phyloP scores from a whole-genome alignment of 805 yeast species.

The Kodamaea kakaduensis region DNA sequence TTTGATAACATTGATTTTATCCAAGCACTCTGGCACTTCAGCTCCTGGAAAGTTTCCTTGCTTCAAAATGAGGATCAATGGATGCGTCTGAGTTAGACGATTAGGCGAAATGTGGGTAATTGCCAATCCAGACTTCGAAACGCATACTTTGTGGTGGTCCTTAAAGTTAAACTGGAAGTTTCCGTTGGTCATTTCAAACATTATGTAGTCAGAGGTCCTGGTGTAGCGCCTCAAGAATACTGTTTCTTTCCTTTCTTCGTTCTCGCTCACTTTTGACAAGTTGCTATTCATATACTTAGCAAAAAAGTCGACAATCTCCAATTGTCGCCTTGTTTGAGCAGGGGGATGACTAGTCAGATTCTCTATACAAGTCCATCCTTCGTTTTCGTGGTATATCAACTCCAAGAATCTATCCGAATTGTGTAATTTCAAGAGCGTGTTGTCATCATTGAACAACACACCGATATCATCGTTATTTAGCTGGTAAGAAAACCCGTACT shows the following conservation, averaged over 20 bases:
- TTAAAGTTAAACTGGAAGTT: conserved; percentile 91
- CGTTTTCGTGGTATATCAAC: conserved; percentile 42
- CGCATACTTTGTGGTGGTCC: conserved; percentile 86
- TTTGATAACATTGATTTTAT: conserved; percentile 47
- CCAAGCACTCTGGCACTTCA: conserved; percentile 41
- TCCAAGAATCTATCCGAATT: conserved; percentile 65
- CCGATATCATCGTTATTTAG: conserved; percentile 87
- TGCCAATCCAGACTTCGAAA: conserved; percentile 70
- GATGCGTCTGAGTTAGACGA: conserved; percentile 65
- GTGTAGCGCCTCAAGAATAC: conserved; percentile 80
- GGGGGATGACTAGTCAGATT: conserved; percentile 43
- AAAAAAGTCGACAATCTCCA: conserved; percentile 84
- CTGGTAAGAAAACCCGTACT: conserved; percentile 93
- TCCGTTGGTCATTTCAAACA: conserved; percentile 92
- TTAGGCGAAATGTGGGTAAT: conserved; percentile 80
- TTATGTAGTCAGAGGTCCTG: conserved; percentile 72
- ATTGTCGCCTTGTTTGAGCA: conserved; percentile 56
- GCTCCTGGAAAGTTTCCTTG: conserved; percentile 40
- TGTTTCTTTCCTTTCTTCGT: conserved; percentile 57
- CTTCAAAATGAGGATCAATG: conserved; percentile 42
- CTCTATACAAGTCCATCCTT: conserved; percentile 46
- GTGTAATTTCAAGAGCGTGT: conserved; percentile 69
- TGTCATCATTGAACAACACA: conserved; percentile 80
- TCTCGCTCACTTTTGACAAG: conserved; percentile 73
- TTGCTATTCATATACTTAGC: conserved; percentile 90